A percentile compares a stretch with the other conserved stretches of the same genome.
Conservation (phyloP, 192 early-diverging fungal genomes). For the Coemansia sp. region DNA sequence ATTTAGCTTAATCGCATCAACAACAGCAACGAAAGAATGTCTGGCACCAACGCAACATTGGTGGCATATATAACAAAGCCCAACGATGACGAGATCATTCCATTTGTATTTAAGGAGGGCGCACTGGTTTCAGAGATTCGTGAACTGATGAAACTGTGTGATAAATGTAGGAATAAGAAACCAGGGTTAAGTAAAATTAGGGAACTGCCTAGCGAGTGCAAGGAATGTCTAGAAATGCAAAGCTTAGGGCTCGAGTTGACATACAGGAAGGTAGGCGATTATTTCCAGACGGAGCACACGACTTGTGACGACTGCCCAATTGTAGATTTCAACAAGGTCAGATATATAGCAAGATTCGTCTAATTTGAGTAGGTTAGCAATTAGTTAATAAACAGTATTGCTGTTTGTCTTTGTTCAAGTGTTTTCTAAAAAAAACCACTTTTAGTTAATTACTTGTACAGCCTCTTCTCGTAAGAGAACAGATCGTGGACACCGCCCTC, state of each 20-base stretch:
- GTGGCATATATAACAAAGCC: neutral
- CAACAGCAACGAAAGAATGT: neutral
- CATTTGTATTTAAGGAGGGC: neutral
- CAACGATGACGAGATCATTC: neutral
- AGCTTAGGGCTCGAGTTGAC: neutral
- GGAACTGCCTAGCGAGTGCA: no score
- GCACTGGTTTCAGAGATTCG: neutral
- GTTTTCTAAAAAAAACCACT: neutral
- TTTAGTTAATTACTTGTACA: slow-evolving; percentile 54
- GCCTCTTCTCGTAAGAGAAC: slow-evolving; percentile 80
- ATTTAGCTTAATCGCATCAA: neutral
- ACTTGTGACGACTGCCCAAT: neutral
- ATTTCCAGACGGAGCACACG: neutral
- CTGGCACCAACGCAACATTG: neutral
- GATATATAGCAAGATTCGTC: no score
- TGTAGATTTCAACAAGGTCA: neutral
- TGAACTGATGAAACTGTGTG: neutral
- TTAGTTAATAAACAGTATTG: neutral
- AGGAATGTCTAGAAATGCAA: no score
- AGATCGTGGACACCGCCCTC: slow-evolving; percentile 97
- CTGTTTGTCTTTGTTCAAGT: neutral
- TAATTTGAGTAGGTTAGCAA: neutral
- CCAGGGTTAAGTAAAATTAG: no score
- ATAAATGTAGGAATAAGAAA: neutral
- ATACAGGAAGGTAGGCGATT: neutral